Conservation (phyloP, 768 basidiomycete genomes). For the Ramaria rubella region DNA sequence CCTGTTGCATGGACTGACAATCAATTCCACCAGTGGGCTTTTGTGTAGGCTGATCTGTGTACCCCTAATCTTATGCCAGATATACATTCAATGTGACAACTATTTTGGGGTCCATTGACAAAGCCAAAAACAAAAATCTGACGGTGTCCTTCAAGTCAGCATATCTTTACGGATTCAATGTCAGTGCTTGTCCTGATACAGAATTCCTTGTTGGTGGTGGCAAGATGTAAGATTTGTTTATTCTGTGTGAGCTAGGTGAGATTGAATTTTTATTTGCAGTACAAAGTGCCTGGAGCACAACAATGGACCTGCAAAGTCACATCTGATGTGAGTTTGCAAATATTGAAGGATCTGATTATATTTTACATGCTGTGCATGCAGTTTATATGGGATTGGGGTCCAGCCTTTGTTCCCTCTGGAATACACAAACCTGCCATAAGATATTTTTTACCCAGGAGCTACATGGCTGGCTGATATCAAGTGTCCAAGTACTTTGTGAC, state of each 20-base stretch:
- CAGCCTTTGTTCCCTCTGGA: constrained; percentile 50
- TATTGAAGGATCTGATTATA: not conserved
- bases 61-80: not conserved
- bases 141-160: constrained; percentile 50
- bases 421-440: constrained; percentile 44
- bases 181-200: constrained; percentile 41
- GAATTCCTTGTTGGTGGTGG: constrained; percentile 35
- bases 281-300: constrained; percentile 43
- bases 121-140: constrained; percentile 33
- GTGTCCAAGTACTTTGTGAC: constrained; percentile 2
- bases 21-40: constrained; percentile 39
- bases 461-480: not conserved
- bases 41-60: not conserved
- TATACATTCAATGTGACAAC: constrained; percentile 46
- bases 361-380: too few relatives aligned
- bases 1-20: constrained; percentile 54
- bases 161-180: constrained; percentile 47
- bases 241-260: not conserved
- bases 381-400: constrained; percentile 64
- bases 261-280: constrained; percentile 29
- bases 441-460: not conserved
- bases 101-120: constrained; percentile 28
- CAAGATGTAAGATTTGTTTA: not conserved
- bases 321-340: constrained; percentile 28
- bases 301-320: constrained; percentile 45